Percentiles rank a stretch among this genome's conserved stretches.
Evolutionary conservation across 768 basidiomycete genomes (phyloP).

Genomic region (Austroboletus eburneus): DNA sequence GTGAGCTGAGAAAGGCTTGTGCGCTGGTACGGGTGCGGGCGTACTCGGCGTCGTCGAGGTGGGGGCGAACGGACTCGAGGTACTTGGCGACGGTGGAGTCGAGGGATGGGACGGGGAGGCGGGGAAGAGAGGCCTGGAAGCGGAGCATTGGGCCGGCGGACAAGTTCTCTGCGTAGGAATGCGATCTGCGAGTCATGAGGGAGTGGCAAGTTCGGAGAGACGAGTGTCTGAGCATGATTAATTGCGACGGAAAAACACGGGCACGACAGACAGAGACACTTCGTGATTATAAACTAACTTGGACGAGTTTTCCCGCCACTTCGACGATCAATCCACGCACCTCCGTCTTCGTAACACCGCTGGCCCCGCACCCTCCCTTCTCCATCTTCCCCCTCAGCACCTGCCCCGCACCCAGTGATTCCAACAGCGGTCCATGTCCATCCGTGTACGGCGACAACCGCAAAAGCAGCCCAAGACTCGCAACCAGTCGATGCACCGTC

Average conservation of each 20-base stretch:
- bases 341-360: slow-evolving; percentile 60
- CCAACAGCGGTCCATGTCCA: slow-evolving; percentile 54
- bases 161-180: slow-evolving; percentile 53
- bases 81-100: slow-evolving; percentile 84
- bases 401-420: slow-evolving; percentile 61
- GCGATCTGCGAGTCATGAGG: too few relatives aligned
- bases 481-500: slow-evolving; percentile 76
- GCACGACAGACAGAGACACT: too few relatives aligned
- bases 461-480: slow-evolving; percentile 71
- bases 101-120: slow-evolving; percentile 81
- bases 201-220: too few relatives aligned
- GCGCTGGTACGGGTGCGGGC: slow-evolving; percentile 55
- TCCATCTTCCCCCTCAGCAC: slow-evolving; percentile 56
- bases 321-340: slow-evolving; percentile 63
- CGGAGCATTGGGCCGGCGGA: slow-evolving; percentile 66
- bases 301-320: slow-evolving; percentile 43
- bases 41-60: slow-evolving; percentile 62
- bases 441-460: slow-evolving; percentile 71
- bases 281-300: background rate
- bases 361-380: slow-evolving; percentile 47
- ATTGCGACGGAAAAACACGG: too few relatives aligned
- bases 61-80: slow-evolving; percentile 78
- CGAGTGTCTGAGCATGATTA: slow-evolving; percentile 13
- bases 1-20: slow-evolving; percentile 63
- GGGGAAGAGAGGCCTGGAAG: slow-evolving; percentile 68